Base-by-base conservation (phyloP, 306 rosid genomes). In the Trifolium dubium region DNA sequence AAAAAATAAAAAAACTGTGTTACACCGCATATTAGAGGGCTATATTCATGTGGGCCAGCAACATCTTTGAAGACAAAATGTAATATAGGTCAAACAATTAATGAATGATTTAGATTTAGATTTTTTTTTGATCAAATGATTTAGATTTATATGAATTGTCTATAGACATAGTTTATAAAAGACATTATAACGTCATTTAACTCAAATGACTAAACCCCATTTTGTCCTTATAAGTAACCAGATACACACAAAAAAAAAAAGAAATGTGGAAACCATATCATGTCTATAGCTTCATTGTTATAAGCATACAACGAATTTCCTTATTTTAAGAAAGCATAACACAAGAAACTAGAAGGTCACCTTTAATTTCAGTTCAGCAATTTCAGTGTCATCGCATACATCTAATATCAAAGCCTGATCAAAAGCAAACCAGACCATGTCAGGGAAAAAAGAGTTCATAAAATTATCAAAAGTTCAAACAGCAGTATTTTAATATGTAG, bases 281-380 rank as follows among this genome's bases (percentile, higher is more conserved):
- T 51, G 29, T 74, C 49, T 53, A 47, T 40, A 55, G 43, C 62
- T 15, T 40, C 30, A 35, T 64, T 47, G 13, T 47, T 62, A 62
- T 39, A 3, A 49, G 51, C 67, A 79, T 46, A 55, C 67, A 69
- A 8, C 23, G 13, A 56, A 47, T 55, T 65, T 75, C 61, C 49
- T 55, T 54, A 50, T 4, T 55, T 81, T 41, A 46, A 68, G 63
- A 37, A 74, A 80, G 50, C 59, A 49, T 53, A 5, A 28, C 55
- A 46, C 17, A 73, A 75, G 77, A 74, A 61, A 71, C 39, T 60
- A 55, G 84, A 87, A 77, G 35, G 54, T 86, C 80, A 92, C 99
- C 97, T 95, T 95, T 72, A 95, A 77, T 85, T 95, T 90, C 78
- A 95, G 93, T 84, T 95, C 98, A 79, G 99, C 97, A 51, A 95